Base-by-base conservation (phyloP, 345 rosid species). In the Aegle marmelos region DNA sequence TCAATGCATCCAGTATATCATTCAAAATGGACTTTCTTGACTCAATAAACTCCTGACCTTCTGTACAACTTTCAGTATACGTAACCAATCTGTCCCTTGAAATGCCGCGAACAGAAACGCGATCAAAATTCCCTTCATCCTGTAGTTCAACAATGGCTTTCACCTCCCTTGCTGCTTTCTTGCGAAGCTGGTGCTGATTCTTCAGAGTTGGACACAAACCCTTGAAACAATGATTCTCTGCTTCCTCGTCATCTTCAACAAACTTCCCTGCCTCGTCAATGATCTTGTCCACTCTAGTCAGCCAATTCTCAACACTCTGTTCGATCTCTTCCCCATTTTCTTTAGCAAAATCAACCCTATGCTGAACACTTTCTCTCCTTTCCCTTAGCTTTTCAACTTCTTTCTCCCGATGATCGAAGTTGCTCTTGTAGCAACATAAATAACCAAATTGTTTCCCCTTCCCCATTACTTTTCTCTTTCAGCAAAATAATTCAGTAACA, bases 1-100 rank as follows among this genome's bases (percentile, higher is more conserved):
- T n/a, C 9, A 77, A 7, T 2, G 72, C 75, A 5, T 19, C 28
- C 53, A 72, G 9, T 33, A 83, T 45, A 10, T 50, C 28, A 17
- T 62, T 34, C 34, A 79, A 0, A 17, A 22, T 56, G 1, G 31
- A 24, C 41, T 27, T 39, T 54, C 85, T 83, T n/a, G 85, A 79
- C 13, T 79, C 75, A 7, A 83, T 59, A 11, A 50, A 19, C 73
- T 31, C 19, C 3, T 65, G 72, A 36, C 30, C 71, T 58, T 53
- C 53, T 2, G 4, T 11, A 48, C 1, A 48, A 48, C 54, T 14
- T 48, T 48, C 54, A 48, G 17, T 14, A 48, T 48, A 0, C 5
- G 0, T 4, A 48, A 4, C 54, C 54, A 48, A 48, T 48, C 54
- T 48, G 54, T 48, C 54, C 54, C 53, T 45, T 45, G 53, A 14